These are phyloP conservation scores for Metschnikowia henanensis DNA, from an alignment of 805 yeast species.

Conservation along the genomic window DNA sequence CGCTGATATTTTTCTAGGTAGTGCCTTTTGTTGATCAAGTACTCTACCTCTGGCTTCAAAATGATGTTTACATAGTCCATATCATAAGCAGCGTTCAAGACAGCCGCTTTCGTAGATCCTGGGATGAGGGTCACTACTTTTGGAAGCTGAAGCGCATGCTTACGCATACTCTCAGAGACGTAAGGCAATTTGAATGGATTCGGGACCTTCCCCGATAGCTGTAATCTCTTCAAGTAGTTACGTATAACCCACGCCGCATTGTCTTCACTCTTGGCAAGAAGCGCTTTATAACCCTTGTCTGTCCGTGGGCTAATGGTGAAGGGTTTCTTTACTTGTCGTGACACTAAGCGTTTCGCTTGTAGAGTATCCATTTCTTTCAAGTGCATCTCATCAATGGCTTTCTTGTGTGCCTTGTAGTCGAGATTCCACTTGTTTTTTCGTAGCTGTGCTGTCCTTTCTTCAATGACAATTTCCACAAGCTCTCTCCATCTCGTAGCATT, in stretches of 20 bases:
- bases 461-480: conserved; percentile 18
- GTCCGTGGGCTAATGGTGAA: not conserved
- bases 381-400: conserved; percentile 11
- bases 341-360: conserved; percentile 11
- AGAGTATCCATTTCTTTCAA: conserved; percentile 12
- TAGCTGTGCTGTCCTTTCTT: conserved; percentile 14
- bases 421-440: conserved; percentile 21
- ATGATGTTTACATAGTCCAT: conserved; percentile 30
- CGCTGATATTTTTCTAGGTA: conserved; percentile 20
- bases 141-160: conserved; percentile 14
- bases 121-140: conserved; percentile 18
- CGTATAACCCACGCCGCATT: conserved; percentile 23
- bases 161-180: conserved; percentile 16
- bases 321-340: conserved; percentile 3
- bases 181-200: conserved; percentile 34
- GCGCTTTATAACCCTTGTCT: conserved; percentile 17
- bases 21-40: conserved; percentile 30
- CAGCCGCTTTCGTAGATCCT: conserved; percentile 23
- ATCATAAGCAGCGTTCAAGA: conserved; percentile 32
- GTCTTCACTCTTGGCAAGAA: conserved; percentile 15
- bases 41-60: conserved; percentile 34
- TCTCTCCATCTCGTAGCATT: conserved; percentile 8
- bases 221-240: conserved; percentile 30
- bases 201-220: conserved; percentile 27
- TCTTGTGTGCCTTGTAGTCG: conserved; percentile 15